Evolutionary conservation across 2,329 filamentous ascomycete genomes (phyloP), one percentile per base, ranked within the genome.

Genomic region (Stachybotrys echinatus): DNA sequence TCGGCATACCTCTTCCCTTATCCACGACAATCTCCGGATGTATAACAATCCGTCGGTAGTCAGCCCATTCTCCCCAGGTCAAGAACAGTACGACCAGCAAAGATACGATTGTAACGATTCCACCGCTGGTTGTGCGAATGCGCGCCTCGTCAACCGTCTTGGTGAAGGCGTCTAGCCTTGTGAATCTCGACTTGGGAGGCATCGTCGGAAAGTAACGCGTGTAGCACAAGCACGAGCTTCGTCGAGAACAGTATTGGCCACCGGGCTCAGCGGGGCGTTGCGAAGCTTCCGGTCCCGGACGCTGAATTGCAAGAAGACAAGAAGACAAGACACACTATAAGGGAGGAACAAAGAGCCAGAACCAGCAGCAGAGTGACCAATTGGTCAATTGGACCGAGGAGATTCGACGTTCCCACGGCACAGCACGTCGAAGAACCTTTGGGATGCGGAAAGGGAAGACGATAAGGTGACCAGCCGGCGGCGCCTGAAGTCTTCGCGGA

Each of bases 131-230:
- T 27, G 94, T 99, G 62, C 95, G 88, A 66, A 99, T 84, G 61
- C 94, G 84, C 58, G 95, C 94, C 83, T 99, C 94, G 70, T 99
- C 94, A 60, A 99, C 94, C 12, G 94, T 99, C 74, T 99, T 99
- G 47, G 92, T 96, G 69, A 99, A 99, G 79, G 94, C 94, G 72
- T 99, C 94, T 56, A 99, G 89, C 81, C 87, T 87, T 52, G 89
- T 96, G 68, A 99, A 96, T 70, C 94, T 86, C 60, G 90, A 95
- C 77, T 95, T 96, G 64, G 86, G 74, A 58, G 92, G 78, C 94
- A 97, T 97, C 46, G 57, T 64, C 53, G 43, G n/a, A 8, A 34
- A 34, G 3, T 14, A 34, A 3, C 10, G 27, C 10, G 10, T 14
- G 27, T 34, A 34, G 14, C 10, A 5, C 31, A 23, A 37, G 48